Conservation (phyloP, 768 basidiomycete genomes). For the Boletus sp. region DNA sequence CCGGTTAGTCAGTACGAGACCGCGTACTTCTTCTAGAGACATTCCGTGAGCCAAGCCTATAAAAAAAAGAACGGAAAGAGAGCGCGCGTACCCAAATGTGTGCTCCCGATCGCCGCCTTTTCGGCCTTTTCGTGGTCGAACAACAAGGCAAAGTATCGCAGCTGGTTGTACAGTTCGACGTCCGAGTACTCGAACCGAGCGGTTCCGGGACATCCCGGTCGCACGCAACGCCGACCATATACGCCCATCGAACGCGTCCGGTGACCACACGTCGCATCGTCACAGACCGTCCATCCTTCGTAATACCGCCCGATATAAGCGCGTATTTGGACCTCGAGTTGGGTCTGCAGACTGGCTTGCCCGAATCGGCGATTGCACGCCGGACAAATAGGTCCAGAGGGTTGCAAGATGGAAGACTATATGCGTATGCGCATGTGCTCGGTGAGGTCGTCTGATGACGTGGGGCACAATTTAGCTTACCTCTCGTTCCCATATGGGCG, state of each 20-base stretch:
- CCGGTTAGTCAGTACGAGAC: constrained; percentile 49
- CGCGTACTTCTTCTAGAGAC: constrained; percentile 52
- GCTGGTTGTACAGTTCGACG: constrained; percentile 81
- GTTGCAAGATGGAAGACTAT: constrained; percentile 65
- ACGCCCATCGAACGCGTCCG: constrained; percentile 94
- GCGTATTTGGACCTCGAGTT: constrained; percentile 87
- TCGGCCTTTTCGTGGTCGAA: constrained; percentile 72
- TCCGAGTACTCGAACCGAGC: constrained; percentile 69
- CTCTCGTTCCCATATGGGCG: constrained; percentile 56
- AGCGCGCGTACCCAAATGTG: constrained; percentile 37
- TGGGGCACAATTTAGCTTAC: constrained; percentile 36
- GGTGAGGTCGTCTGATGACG: background rate
- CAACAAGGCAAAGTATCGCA: constrained; percentile 76
- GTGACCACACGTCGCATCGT: constrained; percentile 79
- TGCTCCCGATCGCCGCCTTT: constrained; percentile 48
- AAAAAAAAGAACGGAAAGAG: background rate
- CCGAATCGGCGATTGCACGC: constrained; percentile 56
- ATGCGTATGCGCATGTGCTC: background rate
- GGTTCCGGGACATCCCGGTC: constrained; percentile 22
- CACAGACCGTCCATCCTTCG: constrained; percentile 84
- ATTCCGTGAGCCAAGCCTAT: background rate
- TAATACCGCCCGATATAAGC: constrained; percentile 78
- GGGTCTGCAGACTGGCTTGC: constrained; percentile 66
- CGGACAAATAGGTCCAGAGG: constrained; percentile 69
- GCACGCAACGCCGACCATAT: constrained; percentile 81